These are phyloP conservation scores for Tarenaya hassleriana DNA, from an alignment of 345 rosid species.

Conservation along the genomic window DNA sequence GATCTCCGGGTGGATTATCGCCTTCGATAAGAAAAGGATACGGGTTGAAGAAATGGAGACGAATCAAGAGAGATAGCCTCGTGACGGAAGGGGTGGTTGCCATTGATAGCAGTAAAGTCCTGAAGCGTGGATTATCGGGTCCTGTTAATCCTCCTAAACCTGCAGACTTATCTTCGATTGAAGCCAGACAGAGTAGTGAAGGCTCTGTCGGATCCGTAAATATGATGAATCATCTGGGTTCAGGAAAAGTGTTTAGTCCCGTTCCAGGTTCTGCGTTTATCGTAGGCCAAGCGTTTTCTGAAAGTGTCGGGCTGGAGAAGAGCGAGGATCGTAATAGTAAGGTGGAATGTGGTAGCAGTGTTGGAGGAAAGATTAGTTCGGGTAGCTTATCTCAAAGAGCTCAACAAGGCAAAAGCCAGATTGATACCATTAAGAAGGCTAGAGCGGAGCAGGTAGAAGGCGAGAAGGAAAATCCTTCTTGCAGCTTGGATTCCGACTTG, in stretches of 20 bases:
- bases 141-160: conserved; percentile 43
- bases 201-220: conserved; percentile 45
- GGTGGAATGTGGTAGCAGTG: conserved; percentile 35
- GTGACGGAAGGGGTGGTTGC: conserved; percentile 39
- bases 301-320: no score
- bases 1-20: conserved; percentile 32
- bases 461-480: conserved; percentile 68
- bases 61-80: conserved; percentile 59
- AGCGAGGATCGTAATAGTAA: conserved; percentile 64
- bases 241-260: conserved; percentile 26
- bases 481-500: conserved; percentile 82
- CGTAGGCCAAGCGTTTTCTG: conserved; percentile 33
- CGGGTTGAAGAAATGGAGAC: conserved; percentile 92
- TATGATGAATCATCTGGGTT: conserved; percentile 28
- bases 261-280: conserved; percentile 49
- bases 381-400: conserved; percentile 39
- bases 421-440: conserved; percentile 60
- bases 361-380: conserved; percentile 37
- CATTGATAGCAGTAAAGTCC: conserved; percentile 41
- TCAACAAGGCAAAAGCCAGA: conserved; percentile 42
- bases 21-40: conserved; percentile 49
- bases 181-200: conserved; percentile 40
- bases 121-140: conserved; percentile 64
- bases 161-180: conserved; percentile 27
- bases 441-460: conserved; percentile 67